Conservation (phyloP, 2,329 filamentous ascomycete genomes). For the Cercospora canescens region DNA sequence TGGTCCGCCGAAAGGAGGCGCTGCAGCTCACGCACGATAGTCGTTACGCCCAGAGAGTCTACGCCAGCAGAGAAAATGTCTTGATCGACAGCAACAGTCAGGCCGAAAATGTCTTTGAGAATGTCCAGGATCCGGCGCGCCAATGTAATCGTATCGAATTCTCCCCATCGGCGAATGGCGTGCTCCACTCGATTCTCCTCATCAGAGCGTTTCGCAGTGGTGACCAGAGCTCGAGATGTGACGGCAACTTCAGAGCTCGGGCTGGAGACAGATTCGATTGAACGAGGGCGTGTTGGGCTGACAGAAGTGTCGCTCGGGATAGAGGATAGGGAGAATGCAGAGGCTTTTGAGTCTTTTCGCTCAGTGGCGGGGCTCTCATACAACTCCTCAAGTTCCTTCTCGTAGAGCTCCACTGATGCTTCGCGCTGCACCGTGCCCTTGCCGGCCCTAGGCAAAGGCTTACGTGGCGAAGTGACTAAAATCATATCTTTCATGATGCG, state of each 20-base stretch:
- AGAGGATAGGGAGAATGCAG: not conserved
- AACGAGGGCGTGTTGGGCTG: not conserved
- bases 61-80: constrained; percentile 18
- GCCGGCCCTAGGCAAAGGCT: constrained; percentile 19
- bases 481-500: constrained; percentile 23
- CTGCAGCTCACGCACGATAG: constrained; percentile 11
- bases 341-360: constrained; percentile 12
- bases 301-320: not conserved
- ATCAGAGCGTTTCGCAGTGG: not conserved
- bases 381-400: constrained; percentile 18
- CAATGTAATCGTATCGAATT: not conserved
- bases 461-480: constrained; percentile 13
- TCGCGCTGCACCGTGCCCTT: constrained; percentile 25
- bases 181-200: not conserved
- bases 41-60: constrained; percentile 42
- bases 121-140: constrained; percentile 16
- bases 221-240: not conserved
- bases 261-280: not conserved
- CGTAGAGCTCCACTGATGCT: constrained; percentile 18
- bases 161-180: not conserved
- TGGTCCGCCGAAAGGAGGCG: constrained; percentile 19
- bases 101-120: constrained; percentile 2
- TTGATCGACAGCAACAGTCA: constrained; percentile 7
- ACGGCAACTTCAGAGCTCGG: constrained; percentile 2
- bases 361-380: constrained; percentile 10